These are phyloP conservation scores for Thelephora aurantiotincta DNA, from an alignment of 768 basidiomycete genomes.

Conservation along the genomic window DNA sequence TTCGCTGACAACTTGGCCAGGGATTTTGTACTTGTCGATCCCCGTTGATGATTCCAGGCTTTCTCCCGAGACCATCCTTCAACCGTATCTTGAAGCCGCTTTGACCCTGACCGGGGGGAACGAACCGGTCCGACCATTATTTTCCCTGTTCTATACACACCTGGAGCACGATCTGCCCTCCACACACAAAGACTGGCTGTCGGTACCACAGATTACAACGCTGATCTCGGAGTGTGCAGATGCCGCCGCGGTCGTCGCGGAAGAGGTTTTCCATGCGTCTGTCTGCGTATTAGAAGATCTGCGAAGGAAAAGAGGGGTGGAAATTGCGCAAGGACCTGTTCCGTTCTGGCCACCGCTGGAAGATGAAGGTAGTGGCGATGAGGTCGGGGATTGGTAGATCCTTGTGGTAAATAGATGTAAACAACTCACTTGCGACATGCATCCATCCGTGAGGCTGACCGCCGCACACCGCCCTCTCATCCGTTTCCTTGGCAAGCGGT, in stretches of 20 bases:
- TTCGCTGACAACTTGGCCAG: constrained; percentile 19
- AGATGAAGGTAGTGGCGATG: constrained; percentile 13
- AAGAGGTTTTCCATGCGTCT: constrained; percentile 39
- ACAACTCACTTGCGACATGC: neutral
- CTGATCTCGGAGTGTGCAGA: constrained; percentile 42
- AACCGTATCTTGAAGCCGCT: constrained; percentile 42
- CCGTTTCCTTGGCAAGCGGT: constrained; percentile 16
- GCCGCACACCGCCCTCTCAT: constrained; percentile 14
- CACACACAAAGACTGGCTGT: constrained; percentile 9
- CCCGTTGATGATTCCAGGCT: constrained; percentile 17
- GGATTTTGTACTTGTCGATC: constrained; percentile 44
- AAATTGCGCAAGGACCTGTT: constrained; percentile 7
- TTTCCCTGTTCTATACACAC: constrained; percentile 44
- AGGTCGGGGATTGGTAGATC: constrained; percentile 8
- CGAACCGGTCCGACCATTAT: constrained; percentile 24
- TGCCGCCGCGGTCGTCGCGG: constrained; percentile 39
- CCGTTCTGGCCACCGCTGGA: constrained; percentile 27
- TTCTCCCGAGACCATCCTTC: constrained; percentile 28
- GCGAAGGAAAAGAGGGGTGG: constrained; percentile 11
- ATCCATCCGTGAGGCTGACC: no score
- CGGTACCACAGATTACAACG: constrained; percentile 16
- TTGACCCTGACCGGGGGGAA: constrained; percentile 16
- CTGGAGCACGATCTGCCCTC: constrained; percentile 8
- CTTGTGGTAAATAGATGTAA: neutral
- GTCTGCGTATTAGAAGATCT: constrained; percentile 16